Percentiles rank a stretch among this genome's conserved stretches.
These are phyloP conservation scores for Luffa acutangula DNA, from an alignment of 306 rosid species.

Conservation along the genomic window DNA sequence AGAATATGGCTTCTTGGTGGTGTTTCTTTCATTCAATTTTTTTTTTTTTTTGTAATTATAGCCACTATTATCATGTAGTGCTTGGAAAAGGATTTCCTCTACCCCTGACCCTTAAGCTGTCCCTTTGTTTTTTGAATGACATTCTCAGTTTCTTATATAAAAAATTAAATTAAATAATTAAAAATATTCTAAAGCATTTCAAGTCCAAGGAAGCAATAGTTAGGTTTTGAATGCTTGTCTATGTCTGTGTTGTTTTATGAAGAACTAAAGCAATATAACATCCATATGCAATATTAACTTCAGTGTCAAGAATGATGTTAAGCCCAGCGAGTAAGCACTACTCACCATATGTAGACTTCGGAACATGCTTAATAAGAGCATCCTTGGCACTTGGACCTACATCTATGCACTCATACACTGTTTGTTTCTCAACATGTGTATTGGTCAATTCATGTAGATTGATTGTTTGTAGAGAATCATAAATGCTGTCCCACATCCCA, in stretches of 20 bases:
- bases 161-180: background rate
- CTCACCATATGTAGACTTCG: conserved; percentile 37
- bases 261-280: background rate
- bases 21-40: background rate
- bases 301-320: background rate
- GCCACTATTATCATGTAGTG: background rate
- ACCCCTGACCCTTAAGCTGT: background rate
- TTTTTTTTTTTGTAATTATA: background rate
- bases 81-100: background rate
- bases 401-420: conserved; percentile 43
- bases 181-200: background rate
- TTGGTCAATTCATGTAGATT: conserved; percentile 27
- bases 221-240: background rate
- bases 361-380: conserved; percentile 13
- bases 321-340: conserved; percentile 7
- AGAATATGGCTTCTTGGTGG: background rate
- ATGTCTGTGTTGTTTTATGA: background rate
- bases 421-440: conserved; percentile 24
- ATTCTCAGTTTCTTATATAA: background rate
- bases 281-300: background rate
- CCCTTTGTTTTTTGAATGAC: background rate
- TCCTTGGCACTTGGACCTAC: conserved; percentile 48
- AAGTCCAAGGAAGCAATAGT: background rate
- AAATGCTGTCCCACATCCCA: conserved; percentile 83
- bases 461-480: conserved; percentile 60